These are phyloP conservation scores for Crucihimalaya himalaica DNA, from an alignment of 345 rosid genomes.

Conservation along the genomic window DNA sequence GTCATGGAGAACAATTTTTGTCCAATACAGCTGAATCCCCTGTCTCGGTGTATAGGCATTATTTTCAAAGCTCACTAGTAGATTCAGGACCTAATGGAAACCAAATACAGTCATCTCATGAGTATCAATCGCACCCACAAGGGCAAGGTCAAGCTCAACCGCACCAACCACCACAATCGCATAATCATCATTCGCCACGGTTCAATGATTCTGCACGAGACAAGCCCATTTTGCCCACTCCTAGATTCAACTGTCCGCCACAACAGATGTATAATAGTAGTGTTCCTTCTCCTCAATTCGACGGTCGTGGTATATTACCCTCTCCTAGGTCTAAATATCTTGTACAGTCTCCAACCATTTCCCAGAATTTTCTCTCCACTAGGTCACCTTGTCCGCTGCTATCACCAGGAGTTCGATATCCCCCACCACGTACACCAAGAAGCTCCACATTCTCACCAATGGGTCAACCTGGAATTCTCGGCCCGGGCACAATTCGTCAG, in stretches of 20 bases:
- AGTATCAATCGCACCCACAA: conserved; percentile 27
- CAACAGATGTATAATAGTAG: conserved; percentile 36
- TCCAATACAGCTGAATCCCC: conserved; percentile 59
- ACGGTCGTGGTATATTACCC: conserved; percentile 58
- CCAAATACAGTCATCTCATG: conserved; percentile 43
- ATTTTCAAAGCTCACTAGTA: conserved; percentile 53
- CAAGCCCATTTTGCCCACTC: conserved; percentile 45
- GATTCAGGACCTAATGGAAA: conserved; percentile 49
- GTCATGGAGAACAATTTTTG: conserved; percentile 48
- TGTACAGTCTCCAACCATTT: conserved; percentile 54
- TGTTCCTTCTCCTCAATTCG: conserved; percentile 53
- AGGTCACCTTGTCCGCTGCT: conserved; percentile 55
- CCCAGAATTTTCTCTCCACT: conserved; percentile 53
- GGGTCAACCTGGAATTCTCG: conserved; percentile 65
- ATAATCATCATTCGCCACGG: conserved; percentile 44
- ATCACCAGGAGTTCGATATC: conserved; percentile 62
- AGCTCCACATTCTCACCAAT: conserved; percentile 55
- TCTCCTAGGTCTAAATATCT: conserved; percentile 69
- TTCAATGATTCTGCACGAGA: conserved; percentile 48
- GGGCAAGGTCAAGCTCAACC: not conserved
- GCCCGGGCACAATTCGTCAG: conserved; percentile 72
- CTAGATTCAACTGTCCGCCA: conserved; percentile 43
- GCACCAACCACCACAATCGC: conserved; percentile 32
- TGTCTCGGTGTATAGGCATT: conserved; percentile 62
- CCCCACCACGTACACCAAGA: conserved; percentile 59